phyloP scores from a whole-genome alignment of 352 stramenopile genomes.

The Phytopythium chamaehyphon region DNA sequence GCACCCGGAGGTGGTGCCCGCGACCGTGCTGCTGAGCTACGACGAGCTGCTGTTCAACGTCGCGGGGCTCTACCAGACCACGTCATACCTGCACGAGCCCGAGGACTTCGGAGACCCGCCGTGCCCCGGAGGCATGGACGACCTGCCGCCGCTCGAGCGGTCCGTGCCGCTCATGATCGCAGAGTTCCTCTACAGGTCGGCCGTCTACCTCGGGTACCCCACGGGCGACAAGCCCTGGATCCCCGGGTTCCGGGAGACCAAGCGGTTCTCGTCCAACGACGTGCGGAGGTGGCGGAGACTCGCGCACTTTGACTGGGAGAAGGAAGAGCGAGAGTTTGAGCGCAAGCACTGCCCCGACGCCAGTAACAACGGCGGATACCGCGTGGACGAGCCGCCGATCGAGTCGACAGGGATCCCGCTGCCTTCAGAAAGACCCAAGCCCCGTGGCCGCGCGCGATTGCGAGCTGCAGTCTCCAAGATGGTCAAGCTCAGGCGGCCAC shows the following conservation, averaged over 20 bases:
- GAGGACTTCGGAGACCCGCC: constrained; percentile 20
- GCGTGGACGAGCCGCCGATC: constrained; percentile 5
- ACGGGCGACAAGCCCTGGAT: constrained; percentile 47
- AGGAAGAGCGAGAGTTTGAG: constrained; percentile 38
- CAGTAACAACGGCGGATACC: constrained; percentile 4
- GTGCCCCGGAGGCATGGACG: not conserved
- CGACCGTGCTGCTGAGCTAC: constrained; percentile 34
- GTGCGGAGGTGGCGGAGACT: constrained; percentile 72
- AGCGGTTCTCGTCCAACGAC: constrained; percentile 71
- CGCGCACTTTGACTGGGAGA: constrained; percentile 65
- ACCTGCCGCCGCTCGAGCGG: constrained; percentile 30
- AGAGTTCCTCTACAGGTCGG: constrained; percentile 74
- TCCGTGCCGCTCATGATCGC: constrained; percentile 79
- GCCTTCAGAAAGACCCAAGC: not conserved
- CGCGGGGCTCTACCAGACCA: constrained; percentile 51
- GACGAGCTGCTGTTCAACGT: constrained; percentile 62
- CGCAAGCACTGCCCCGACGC: not conserved
- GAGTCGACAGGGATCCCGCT: constrained; percentile 4
- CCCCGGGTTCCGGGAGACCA: constrained; percentile 57
- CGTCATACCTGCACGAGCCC: constrained; percentile 44
- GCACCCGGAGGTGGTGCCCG: constrained; percentile 32
- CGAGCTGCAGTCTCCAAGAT: constrained; percentile 6
- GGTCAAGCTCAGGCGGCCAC: not conserved
- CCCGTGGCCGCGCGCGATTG: not conserved
- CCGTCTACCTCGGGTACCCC: constrained; percentile 57